Evolutionary conservation across 176 grass and related monocot genomes (phyloP).

Genomic region (Hsuehochloa calcarea): DNA sequence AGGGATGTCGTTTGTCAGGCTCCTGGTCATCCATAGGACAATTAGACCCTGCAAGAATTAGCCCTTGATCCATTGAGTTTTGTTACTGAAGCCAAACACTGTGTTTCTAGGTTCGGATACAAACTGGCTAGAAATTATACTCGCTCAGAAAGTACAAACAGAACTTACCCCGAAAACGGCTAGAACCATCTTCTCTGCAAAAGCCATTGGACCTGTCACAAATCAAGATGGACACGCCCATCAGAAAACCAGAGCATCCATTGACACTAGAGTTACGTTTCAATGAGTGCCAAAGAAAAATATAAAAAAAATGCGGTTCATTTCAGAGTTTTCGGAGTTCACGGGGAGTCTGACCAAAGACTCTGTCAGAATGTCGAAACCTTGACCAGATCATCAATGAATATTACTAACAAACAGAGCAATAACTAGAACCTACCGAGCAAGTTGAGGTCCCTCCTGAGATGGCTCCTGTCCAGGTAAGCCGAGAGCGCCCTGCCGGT

Average conservation of each 20-base stretch:
- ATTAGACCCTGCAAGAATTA: slow-evolving; percentile 53
- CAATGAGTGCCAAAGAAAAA: not conserved
- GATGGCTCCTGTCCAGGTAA: slow-evolving; percentile 73
- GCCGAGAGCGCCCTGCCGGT: slow-evolving; percentile 52
- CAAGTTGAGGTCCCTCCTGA: slow-evolving; percentile 73
- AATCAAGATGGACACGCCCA: not conserved
- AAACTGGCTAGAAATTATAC: not conserved
- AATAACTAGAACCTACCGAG: slow-evolving; percentile 46
- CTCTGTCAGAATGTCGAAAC: slow-evolving; percentile 22
- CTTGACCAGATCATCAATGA: not conserved
- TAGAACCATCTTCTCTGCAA: slow-evolving; percentile 93
- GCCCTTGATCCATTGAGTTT: not conserved
- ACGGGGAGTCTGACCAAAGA: not conserved
- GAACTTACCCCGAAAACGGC: slow-evolving; percentile 76
- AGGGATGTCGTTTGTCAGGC: slow-evolving; percentile 63
- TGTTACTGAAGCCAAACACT: too few relatives aligned
- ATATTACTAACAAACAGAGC: not conserved
- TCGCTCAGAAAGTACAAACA: not conserved
- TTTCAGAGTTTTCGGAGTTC: slow-evolving; percentile 17
- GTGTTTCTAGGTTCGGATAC: not conserved
- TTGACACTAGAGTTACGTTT: not conserved
- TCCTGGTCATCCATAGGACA: slow-evolving; percentile 85
- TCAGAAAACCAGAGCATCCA: not conserved
- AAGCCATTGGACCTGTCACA: slow-evolving; percentile 73
- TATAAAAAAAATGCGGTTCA: slow-evolving; percentile 10